These are phyloP conservation scores for Starmerella khaoyaiensis DNA, from an alignment of 805 yeast genomes.

Conservation along the genomic window DNA sequence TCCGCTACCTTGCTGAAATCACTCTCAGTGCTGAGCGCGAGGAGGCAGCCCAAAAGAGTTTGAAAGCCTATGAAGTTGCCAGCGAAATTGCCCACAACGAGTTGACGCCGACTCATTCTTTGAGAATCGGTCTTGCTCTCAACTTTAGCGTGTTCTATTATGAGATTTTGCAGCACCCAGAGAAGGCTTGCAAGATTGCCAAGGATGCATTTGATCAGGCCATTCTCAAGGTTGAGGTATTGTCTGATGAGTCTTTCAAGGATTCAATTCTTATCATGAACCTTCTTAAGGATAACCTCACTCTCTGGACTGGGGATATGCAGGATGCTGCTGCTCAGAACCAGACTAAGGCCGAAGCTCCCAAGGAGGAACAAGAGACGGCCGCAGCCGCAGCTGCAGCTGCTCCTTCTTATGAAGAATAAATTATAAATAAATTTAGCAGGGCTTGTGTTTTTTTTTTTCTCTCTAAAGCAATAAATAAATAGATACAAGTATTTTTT, in stretches of 20 bases:
- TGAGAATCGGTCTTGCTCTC: conserved; percentile 94
- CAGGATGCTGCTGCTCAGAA: conserved; percentile 32
- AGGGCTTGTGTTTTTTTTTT: neutral
- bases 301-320: conserved; percentile 46
- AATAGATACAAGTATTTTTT: conserved; percentile 2
- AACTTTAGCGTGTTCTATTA: conserved; percentile 97
- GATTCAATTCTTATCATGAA: conserved; percentile 98
- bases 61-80: conserved; percentile 92
- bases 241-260: conserved; percentile 96
- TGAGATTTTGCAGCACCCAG: conserved; percentile 96
- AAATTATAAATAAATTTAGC: neutral
- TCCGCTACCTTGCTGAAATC: conserved; percentile 97
- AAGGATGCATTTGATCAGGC: conserved; percentile 99
- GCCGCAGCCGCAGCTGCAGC: conserved; percentile 18
- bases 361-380: conserved; percentile 13
- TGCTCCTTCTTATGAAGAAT: conserved; percentile 9
- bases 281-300: conserved; percentile 63
- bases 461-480: neutral
- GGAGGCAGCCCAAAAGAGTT: conserved; percentile 85
- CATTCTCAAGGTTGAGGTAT: conserved; percentile 94
- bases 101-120: conserved; percentile 98
- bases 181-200: conserved; percentile 98
- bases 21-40: conserved; percentile 87
- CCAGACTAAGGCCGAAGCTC: conserved; percentile 14
- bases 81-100: conserved; percentile 97